Evolutionary conservation across 1,284 basidiomycete species (phyloP), one percentile per base, ranked within the genome.

Genomic region (Mycena sp.): DNA sequence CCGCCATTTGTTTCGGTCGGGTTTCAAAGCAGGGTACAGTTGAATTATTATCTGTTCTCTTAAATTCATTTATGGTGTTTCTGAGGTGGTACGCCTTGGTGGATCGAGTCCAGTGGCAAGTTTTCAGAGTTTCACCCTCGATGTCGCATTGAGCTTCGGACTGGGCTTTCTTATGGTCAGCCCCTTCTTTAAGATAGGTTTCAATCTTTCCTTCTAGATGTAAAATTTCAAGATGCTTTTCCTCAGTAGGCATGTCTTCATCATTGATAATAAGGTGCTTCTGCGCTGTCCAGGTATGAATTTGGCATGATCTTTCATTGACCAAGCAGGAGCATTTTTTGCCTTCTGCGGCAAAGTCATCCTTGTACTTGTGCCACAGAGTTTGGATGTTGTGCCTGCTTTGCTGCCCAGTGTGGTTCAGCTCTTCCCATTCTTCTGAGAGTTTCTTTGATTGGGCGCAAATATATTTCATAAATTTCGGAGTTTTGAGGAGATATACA

Each of bases 231-330:
- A 57, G 41, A 25, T 54, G 25, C 1, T 28, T 37, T 1, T 64
- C 53, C 9, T 64, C 63, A 1, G 38, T 28, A 16, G 46, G 30
- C 16, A 64, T 49, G 6, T 37, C 28, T n/a, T 6, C 16, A 40
- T 64, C 63, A 44, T 64, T 21, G 11, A 64, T n/a, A 14, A 57
- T 49, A 6, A 64, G 52, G 35, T 57, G n/a, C 21, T 44, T n/a
- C 35, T 61, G 63, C 3, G 37, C 40, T 52, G n/a, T 40, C 58
- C 52, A 64, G 0, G 57, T 60, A 11, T 48, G 45, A 6, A 59
- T 21, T 25, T 56, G 30, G 30, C 35, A 40, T 9, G 49, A 38
- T n/a, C 29, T 46, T 11, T 49, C 11, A 11, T 45, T 35, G 9
- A 35, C 32, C 14, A 35, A n/a, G n/a, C n/a, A n/a, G n/a, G n/a